Evolutionary conservation across 441 rosid genomes (phyloP), one percentile per base, ranked within the genome.

Genomic region (Breynia disticha): DNA sequence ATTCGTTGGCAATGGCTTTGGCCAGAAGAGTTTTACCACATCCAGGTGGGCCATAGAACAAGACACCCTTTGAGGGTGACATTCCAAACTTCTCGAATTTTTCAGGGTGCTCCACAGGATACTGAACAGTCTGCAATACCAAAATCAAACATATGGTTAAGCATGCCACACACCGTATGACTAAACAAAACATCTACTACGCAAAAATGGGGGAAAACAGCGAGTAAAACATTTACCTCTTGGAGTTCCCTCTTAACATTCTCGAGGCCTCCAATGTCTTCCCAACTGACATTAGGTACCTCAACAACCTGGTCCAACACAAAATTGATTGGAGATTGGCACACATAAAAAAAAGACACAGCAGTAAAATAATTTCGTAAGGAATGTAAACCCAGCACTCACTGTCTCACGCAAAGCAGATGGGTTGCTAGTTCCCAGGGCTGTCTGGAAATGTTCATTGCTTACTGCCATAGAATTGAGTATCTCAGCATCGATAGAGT

Each of bases 381-480:
- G 32, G 32, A 24, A 24, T 24, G 32, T 24, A 24, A 24, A 24
- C 32, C n/a, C 16, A 32, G 44, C 22, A 75, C 89, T 77, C 21
- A 82, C 90, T 17, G 90, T 83, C 67, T 83, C 90, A 57, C 84
- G 90, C 59, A 83, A 46, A 48, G 90, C 90, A 72, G 90, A 83
- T 55, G 90, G n/a, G n/a, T n/a, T 83, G 87, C 90, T 83, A 7
- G 75, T 79, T 58, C 80, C 85, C 42, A 83, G 90, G 43, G 90
- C 90, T 49, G 90, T 80, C 58, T 79, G 72, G 64, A 83, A 83
- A 70, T 83, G 90, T 68, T 83, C 90, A 50, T 80, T 81, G 21
- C 76, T 57, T 8, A 83, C 90, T 63, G 87, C 81, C 90, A 83
- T 83, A 7, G 90, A 81, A 24, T 83, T 83, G 17, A 83, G 85